Evolutionary conservation across 805 yeast species (phyloP), one percentile per base, ranked within the genome.

Genomic region (Metschnikowia colocasiae): DNA sequence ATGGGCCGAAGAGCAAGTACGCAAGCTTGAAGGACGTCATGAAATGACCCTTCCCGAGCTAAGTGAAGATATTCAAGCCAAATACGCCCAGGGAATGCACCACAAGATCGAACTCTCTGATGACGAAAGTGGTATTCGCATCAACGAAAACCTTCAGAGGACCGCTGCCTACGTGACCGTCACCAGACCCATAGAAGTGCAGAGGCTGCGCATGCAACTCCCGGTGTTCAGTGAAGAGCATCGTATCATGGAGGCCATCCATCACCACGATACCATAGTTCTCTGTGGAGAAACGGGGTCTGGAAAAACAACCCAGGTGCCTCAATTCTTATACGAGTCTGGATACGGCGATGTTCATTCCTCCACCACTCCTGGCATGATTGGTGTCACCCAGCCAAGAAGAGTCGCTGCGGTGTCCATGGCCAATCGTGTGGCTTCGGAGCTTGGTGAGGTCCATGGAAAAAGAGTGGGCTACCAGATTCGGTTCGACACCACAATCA

Each of bases 281-380:
- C 76, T 94, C 22, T 92, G 97, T 70, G 99, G 99, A 74, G 98
- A 91, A 59, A 94, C 99, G 1, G 99, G 99, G 58, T 90, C 97
- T 2, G 99, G 99, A 67, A 94, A 94, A 64, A 94, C 99, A 1
- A 94, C 99, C 0, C 99, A 94, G 67, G 91, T 94, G 4, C 99
- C 99, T 0, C 99, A 94, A 63, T 94, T 94, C 59, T 67, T 94
- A 38, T 89, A 82, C 60, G 99, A 94, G 66, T 81, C 96, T 0
- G 98, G 98, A 1, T 92, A 85, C 61, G 97, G 97, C 4, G 74
- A 76, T 6, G 69, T 81, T 6, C 81, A 80, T 6, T 80, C 82
- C 10, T 61, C 65, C 16, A 45, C 58, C 13, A 63, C 63, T 42
- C 92, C 96, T 0, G 98, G 98, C 1, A 85, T 92, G 91, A 88